Evolutionary conservation across 1,139 yeast genomes (phyloP).

Genomic region (Diutina sp.): DNA sequence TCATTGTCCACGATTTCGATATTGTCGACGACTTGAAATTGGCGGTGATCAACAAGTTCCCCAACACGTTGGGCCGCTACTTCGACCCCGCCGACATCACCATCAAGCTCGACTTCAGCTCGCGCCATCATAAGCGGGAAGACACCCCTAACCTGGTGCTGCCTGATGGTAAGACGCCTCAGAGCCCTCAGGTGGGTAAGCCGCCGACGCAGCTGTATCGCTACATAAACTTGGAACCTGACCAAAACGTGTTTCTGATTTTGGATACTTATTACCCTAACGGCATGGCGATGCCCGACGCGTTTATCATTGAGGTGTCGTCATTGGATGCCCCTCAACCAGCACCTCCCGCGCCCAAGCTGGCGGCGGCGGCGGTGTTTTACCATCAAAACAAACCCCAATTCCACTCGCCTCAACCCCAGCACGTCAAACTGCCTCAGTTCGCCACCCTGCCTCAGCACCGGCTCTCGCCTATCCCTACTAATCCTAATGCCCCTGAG

Average conservation of each 20-base stretch:
- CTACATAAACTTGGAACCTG: slow-evolving; percentile 37
- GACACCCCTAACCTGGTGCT: neutral
- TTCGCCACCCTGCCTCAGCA: neutral
- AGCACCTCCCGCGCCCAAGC: neutral
- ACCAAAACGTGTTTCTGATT: slow-evolving; percentile 45
- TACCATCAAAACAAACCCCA: neutral
- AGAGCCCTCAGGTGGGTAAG: neutral
- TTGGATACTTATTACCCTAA: slow-evolving; percentile 50
- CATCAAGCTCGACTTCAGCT: neutral
- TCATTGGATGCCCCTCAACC: slow-evolving; percentile 4
- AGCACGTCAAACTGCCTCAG: neutral
- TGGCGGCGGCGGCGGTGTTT: neutral
- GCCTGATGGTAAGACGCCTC: neutral
- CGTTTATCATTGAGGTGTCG: slow-evolving; percentile 38
- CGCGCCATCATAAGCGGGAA: neutral
- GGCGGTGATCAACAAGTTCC: slow-evolving; percentile 47
- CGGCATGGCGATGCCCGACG: slow-evolving; percentile 61
- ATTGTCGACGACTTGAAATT: slow-evolving; percentile 66
- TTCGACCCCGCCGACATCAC: slow-evolving; percentile 61
- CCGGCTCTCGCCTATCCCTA: neutral
- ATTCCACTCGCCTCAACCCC: neutral
- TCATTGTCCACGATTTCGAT: slow-evolving; percentile 39
- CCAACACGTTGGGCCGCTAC: slow-evolving; percentile 48
- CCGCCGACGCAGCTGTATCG: neutral
- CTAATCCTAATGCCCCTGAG: neutral